A percentile compares a stretch with the other conserved stretches of the same genome.
Evolutionary conservation across 768 basidiomycete genomes (phyloP).

Genomic region (Mycena pura): DNA sequence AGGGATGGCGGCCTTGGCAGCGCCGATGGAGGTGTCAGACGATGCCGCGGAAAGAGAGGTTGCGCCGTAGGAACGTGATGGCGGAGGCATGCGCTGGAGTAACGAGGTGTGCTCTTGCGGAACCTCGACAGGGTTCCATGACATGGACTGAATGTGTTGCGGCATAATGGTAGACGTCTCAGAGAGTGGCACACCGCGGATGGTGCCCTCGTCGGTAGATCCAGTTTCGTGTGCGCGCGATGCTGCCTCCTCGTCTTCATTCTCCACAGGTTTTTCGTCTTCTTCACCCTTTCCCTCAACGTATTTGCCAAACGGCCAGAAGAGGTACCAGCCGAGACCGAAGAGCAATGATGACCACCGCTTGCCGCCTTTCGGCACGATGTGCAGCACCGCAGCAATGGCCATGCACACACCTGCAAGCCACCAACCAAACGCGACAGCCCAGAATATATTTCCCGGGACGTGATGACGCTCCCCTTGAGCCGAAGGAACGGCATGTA

Average conservation of each 20-base stretch:
- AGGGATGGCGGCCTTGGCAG: conserved; percentile 39
- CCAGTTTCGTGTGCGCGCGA: conserved; percentile 25
- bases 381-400: conserved; percentile 69
- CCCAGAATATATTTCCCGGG: conserved; percentile 95
- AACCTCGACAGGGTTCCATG: conserved; percentile 46
- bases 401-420: conserved; percentile 74
- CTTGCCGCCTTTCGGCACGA: conserved; percentile 81
- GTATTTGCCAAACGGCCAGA: conserved; percentile 99
- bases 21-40: conserved; percentile 39
- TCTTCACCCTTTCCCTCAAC: conserved; percentile 78
- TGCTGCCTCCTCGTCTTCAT: conserved; percentile 45
- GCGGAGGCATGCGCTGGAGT: conserved; percentile 43
- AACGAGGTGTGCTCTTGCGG: conserved; percentile 57
- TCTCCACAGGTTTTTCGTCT: conserved; percentile 46
- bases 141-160: conserved; percentile 46
- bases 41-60: conserved; percentile 42
- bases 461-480: conserved; percentile 92
- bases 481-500: conserved; percentile 91
- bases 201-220: conserved; percentile 25
- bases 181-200: conserved; percentile 45
- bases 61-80: conserved; percentile 78
- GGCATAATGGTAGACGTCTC: conserved; percentile 50
- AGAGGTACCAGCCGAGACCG: conserved; percentile 95
- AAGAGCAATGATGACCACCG: conserved; percentile 87
- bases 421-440: conserved; percentile 92